phyloP scores from a whole-genome alignment of 768 basidiomycete genomes.

The Mrakia gelida region DNA sequence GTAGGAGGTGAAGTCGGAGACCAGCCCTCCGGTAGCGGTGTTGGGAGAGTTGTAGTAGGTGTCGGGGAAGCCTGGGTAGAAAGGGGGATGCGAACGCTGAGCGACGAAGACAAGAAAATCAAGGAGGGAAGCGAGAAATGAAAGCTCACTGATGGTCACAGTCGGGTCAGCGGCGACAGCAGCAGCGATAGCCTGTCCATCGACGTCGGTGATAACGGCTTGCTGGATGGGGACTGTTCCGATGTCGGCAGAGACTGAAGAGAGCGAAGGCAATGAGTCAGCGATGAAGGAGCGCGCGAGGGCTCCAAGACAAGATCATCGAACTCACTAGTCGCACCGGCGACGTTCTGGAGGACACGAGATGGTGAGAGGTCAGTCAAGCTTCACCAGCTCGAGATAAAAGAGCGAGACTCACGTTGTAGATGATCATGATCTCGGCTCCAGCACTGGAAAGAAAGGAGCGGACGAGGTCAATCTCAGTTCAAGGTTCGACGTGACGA shows the following conservation, averaged over 20 bases:
- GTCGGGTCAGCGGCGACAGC: slow-evolving; percentile 16
- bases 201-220: neutral
- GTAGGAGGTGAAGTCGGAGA: slow-evolving; percentile 49
- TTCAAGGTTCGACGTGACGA: neutral
- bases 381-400: too few species aligned
- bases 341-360: neutral
- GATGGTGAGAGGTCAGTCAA: too few species aligned
- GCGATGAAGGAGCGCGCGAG: too few species aligned
- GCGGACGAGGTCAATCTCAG: neutral
- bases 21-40: slow-evolving; percentile 53
- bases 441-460: neutral
- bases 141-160: slow-evolving; percentile 4
- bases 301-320: too few species aligned
- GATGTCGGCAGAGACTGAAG: slow-evolving; percentile 3
- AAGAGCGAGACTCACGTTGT: neutral
- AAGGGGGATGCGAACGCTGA: neutral
- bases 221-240: slow-evolving; percentile 7
- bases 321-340: neutral
- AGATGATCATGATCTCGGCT: neutral
- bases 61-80: slow-evolving; percentile 11
- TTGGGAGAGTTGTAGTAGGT: slow-evolving; percentile 46
- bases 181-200: slow-evolving; percentile 13
- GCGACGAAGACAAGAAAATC: neutral
- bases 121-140: neutral
- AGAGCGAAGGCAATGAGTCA: too few species aligned